Base-by-base conservation (phyloP, 2,329 filamentous ascomycete genomes). In the Neodidymelliopsis sp. region DNA sequence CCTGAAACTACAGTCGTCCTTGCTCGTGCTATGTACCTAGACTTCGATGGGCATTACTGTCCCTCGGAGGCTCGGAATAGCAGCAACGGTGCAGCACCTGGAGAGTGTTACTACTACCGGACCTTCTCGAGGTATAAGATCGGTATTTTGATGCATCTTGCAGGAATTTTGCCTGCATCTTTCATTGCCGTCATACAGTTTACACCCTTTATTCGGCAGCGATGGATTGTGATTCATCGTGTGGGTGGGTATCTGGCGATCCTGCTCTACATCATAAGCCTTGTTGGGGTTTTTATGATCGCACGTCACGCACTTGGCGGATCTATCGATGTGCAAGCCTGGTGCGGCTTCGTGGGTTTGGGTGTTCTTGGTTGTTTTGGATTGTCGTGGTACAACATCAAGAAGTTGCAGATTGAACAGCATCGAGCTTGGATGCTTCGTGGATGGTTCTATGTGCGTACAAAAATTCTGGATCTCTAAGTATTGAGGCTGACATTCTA, bases 211-310 rank as follows among this genome's bases (percentile, higher is more conserved):
- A 72, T 78, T 43, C 69, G 77, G 1, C 75, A 82, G 56, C 79
- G 75, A 56, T 59, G 70, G 37, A 68, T 83, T 1, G 49, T 81
- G 2, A 62, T 86, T 18, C 85, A 88, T 60, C 80, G 84, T 1
- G 74, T 87, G 44, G 83, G 80, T 45, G 85, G 85, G 2, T 86
- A 86, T 51, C 24, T 80, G 4, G 65, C 84, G 41, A 48, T 83
- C 0, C 43, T 81, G 0, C 71, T 87, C 1, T 71, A 79, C 2
- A 20, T 79, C 0, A 41, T 79, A 3, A 71, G 73, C n/a, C 77
- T 79, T 3, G 72, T 73, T 0, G 81, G 79, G 0, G 82, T 78
- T 0, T 53, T 85, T 1, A 80, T 86, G 73, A 79, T 85, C 16
- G 69, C 73, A 0, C 73, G 76, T 0, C 72, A 72, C 15, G 66